Evolutionary conservation across 208 protist genomes (phyloP).

Genomic region (Wallacemonas collosoma): DNA sequence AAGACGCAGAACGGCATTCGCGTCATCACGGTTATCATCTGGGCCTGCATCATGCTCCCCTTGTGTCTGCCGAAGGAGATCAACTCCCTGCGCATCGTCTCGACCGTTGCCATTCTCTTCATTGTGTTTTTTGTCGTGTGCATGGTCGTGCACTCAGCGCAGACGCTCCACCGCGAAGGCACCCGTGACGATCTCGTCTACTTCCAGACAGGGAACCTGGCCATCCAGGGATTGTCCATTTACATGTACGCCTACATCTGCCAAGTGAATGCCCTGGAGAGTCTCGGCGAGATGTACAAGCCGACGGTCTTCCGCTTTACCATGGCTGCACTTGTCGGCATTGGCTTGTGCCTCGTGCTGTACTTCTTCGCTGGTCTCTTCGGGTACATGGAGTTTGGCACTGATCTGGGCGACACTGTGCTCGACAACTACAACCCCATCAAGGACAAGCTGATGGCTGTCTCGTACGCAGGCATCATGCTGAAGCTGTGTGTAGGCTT

Average conservation of each 20-base stretch:
- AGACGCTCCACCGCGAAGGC: slow-evolving; percentile 8
- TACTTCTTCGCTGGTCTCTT: slow-evolving; percentile 64
- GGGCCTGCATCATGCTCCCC: slow-evolving; percentile 74
- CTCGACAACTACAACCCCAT: slow-evolving; percentile 65
- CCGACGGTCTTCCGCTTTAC: slow-evolving; percentile 48
- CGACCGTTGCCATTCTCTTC: slow-evolving; percentile 56
- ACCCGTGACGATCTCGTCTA: slow-evolving; percentile 28
- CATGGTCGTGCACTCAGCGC: slow-evolving; percentile 60
- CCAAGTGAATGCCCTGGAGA: slow-evolving; percentile 60
- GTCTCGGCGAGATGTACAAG: slow-evolving; percentile 66
- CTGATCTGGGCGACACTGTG: slow-evolving; percentile 39
- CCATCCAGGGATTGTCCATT: slow-evolving; percentile 36
- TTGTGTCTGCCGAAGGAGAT: slow-evolving; percentile 82
- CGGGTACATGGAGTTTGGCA: slow-evolving; percentile 75
- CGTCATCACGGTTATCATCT: slow-evolving; percentile 56
- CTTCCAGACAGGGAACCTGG: slow-evolving; percentile 49
- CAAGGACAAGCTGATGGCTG: slow-evolving; percentile 49
- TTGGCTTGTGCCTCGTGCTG: slow-evolving; percentile 55
- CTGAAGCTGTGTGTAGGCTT: slow-evolving; percentile 70
- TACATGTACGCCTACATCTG: slow-evolving; percentile 70
- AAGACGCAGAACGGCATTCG: slow-evolving; percentile 22
- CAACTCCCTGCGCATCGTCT: slow-evolving; percentile 82
- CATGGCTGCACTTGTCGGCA: slow-evolving; percentile 34
- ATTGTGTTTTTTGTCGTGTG: slow-evolving; percentile 80
- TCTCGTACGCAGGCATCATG: slow-evolving; percentile 58